Conservation (phyloP, 331 rosid species). For the Arachis monticola region DNA sequence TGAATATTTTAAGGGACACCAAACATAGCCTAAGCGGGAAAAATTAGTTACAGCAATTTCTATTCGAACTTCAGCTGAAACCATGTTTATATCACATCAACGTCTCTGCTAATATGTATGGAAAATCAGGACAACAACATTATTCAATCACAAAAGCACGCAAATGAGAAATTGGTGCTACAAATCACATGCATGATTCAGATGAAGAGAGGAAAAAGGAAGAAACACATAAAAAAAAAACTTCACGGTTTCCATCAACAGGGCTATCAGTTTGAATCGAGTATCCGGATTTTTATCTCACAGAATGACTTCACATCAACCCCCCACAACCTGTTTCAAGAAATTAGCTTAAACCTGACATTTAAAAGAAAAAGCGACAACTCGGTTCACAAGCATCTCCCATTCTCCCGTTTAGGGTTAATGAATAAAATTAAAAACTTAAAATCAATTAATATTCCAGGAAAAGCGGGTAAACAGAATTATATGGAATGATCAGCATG, state of each 20-base stretch:
- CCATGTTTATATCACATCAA: background rate
- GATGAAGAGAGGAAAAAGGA: background rate
- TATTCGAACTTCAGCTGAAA: conserved; percentile 12
- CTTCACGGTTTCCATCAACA: background rate
- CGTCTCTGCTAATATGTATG: background rate
- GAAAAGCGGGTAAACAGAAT: background rate
- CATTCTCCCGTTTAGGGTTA: no score
- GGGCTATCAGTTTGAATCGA: conserved; percentile 49
- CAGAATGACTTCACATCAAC: conserved; percentile 74
- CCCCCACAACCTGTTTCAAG: conserved; percentile 83
- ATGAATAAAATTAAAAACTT: background rate
- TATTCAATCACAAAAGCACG: conserved; percentile 6
- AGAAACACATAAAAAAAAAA: background rate
- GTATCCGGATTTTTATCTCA: conserved; percentile 60
- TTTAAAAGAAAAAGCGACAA: background rate
- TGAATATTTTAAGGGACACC: no score
- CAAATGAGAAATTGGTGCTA: conserved; percentile 24
- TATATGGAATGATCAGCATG: conserved; percentile 13
- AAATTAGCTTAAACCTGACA: conserved; percentile 24
- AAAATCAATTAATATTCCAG: conserved; percentile 13
- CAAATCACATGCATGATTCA: no score
- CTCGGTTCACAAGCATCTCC: no score
- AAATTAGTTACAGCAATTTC: conserved; percentile 16
- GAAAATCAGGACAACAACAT: background rate
- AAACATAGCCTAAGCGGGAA: no score